Percentiles rank a stretch among this genome's conserved stretches.
These are phyloP conservation scores for Hypomyces rosellus DNA, from an alignment of 2,329 filamentous ascomycete genomes.

Conservation along the genomic window DNA sequence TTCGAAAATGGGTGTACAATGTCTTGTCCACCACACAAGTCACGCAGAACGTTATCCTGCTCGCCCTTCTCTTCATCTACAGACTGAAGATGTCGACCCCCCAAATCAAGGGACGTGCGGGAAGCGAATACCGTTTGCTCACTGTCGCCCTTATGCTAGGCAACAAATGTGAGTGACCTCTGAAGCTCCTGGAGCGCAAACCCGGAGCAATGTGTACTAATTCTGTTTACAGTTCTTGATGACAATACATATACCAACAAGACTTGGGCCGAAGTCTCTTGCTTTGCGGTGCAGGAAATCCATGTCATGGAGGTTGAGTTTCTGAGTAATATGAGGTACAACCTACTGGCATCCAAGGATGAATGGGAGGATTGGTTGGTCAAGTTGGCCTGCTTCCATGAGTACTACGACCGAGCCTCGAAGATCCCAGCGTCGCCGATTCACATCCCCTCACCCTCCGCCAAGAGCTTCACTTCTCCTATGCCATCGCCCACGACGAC, in stretches of 20 bases:
- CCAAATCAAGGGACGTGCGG: slow-evolving; percentile 79
- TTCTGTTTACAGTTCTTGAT: slow-evolving; percentile 61
- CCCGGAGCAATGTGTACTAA: slow-evolving; percentile 15
- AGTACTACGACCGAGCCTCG: slow-evolving; percentile 71
- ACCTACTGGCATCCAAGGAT: slow-evolving; percentile 74
- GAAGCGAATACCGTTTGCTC: slow-evolving; percentile 87
- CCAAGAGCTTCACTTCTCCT: slow-evolving; percentile 37
- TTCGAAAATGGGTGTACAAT: slow-evolving; percentile 88
- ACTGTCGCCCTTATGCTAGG: slow-evolving; percentile 96
- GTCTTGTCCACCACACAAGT: slow-evolving; percentile 93
- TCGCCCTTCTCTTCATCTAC: slow-evolving; percentile 90
- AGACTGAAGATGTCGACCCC: slow-evolving; percentile 86
- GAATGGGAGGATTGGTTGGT: slow-evolving; percentile 86
- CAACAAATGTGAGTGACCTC: slow-evolving; percentile 73
- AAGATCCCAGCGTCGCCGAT: slow-evolving; percentile 36
- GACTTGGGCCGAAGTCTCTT: slow-evolving; percentile 97
- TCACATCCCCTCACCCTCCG: slow-evolving; percentile 35
- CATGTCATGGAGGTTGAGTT: slow-evolving; percentile 99
- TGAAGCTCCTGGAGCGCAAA: no score
- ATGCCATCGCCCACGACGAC: slow-evolving; percentile 42
- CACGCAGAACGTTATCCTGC: slow-evolving; percentile 85
- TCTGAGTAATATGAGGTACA: slow-evolving; percentile 95
- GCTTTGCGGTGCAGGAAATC: slow-evolving; percentile 88
- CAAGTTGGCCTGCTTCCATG: slow-evolving; percentile 74
- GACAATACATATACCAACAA: slow-evolving; percentile 99